These are phyloP conservation scores for Scheffersomyces lignosus DNA, from an alignment of 805 yeast species.

Conservation along the genomic window DNA sequence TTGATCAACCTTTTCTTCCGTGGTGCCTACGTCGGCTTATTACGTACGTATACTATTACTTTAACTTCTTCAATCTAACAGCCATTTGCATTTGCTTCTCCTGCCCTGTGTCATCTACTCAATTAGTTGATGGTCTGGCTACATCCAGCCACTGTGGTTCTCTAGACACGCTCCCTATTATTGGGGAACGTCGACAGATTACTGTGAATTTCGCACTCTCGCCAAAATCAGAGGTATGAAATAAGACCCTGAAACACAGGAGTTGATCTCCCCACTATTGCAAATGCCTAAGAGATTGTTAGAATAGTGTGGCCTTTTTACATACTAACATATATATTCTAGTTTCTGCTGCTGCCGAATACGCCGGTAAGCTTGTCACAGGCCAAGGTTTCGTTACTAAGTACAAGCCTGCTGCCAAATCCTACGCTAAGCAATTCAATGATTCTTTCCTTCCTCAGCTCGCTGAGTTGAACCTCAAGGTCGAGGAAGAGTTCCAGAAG, in stretches of 20 bases:
- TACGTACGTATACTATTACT: slow-evolving; percentile 27
- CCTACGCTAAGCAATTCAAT: slow-evolving; percentile 36
- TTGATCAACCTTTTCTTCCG: slow-evolving; percentile 61
- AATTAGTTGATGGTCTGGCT: too few relatives aligned
- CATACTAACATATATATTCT: slow-evolving; percentile 25
- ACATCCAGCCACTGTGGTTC: too few relatives aligned
- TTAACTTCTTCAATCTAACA: not conserved
- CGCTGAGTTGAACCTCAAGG: slow-evolving; percentile 45
- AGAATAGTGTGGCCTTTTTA: too few relatives aligned
- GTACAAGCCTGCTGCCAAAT: slow-evolving; percentile 59
- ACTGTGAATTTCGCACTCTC: too few relatives aligned
- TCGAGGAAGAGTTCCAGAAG: slow-evolving; percentile 56
- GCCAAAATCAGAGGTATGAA: too few relatives aligned
- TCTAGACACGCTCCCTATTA: too few relatives aligned
- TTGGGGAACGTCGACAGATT: too few relatives aligned
- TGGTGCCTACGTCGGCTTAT: slow-evolving; percentile 57
- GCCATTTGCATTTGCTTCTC: not conserved
- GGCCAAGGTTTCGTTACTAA: slow-evolving; percentile 82
- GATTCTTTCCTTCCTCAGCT: slow-evolving; percentile 41
- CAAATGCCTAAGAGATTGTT: too few relatives aligned
- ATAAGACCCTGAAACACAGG: too few relatives aligned
- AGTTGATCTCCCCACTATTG: too few relatives aligned
- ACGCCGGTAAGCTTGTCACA: slow-evolving; percentile 64
- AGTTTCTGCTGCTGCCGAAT: slow-evolving; percentile 74
- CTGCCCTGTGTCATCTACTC: too few relatives aligned